A percentile compares a stretch with the other conserved stretches of the same genome.
phyloP scores from a whole-genome alignment of 2,329 filamentous ascomycete genomes.

The Cladosporium sp. region DNA sequence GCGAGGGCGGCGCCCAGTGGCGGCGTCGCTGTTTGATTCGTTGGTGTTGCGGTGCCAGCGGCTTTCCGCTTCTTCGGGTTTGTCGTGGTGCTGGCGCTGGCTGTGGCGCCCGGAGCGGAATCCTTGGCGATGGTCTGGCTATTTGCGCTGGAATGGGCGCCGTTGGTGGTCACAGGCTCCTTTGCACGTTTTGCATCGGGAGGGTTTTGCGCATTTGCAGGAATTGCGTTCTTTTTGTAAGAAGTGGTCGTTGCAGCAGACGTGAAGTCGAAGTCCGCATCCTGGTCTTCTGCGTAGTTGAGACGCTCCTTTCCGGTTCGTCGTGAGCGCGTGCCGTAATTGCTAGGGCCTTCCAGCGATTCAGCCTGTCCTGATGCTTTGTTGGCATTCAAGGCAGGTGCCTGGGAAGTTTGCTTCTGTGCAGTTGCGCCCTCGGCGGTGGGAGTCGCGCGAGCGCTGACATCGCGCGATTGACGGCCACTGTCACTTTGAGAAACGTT shows the following conservation, averaged over 20 bases:
- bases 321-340: conserved; percentile 88
- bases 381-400: background rate
- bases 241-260: conserved; percentile 35
- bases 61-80: conserved; percentile 84
- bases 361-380: conserved; percentile 25
- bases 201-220: conserved; percentile 14
- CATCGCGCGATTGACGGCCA: conserved; percentile 13
- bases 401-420: background rate
- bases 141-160: conserved; percentile 10
- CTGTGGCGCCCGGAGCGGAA: conserved; percentile 50
- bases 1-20: conserved; percentile 22
- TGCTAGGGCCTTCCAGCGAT: conserved; percentile 34
- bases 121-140: conserved; percentile 19
- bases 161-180: conserved; percentile 17
- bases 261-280: conserved; percentile 76
- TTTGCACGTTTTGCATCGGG: conserved; percentile 16
- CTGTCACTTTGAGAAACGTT: conserved; percentile 18
- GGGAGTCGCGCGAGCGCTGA: conserved; percentile 8
- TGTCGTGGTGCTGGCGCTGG: conserved; percentile 48
- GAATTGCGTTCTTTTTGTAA: conserved; percentile 30
- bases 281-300: conserved; percentile 95
- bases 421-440: conserved; percentile 2
- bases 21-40: conserved; percentile 21
- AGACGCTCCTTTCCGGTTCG: conserved; percentile 73
- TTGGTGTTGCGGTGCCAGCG: conserved; percentile 38